phyloP scores from a whole-genome alignment of 306 rosid species.

The Cucurbita moschata region DNA sequence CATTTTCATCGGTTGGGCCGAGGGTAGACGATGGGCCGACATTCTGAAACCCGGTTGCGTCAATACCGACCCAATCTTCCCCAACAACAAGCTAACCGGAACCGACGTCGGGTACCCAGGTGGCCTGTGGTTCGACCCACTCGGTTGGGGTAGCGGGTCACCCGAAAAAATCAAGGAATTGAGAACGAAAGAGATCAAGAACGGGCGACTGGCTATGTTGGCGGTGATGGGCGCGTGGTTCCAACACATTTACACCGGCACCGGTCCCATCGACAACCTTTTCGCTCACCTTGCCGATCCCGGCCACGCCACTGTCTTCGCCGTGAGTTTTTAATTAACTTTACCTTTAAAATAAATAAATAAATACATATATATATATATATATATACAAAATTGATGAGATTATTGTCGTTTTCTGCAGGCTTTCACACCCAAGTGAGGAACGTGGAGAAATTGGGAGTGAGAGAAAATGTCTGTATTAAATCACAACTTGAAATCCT shows the following conservation, averaged over 20 bases:
- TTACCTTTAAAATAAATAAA: too few relatives aligned
- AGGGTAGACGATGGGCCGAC: slow-evolving; percentile 70
- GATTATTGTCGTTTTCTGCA: neutral
- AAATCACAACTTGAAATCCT: neutral
- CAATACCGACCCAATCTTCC: slow-evolving; percentile 66
- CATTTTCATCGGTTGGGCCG: slow-evolving; percentile 62
- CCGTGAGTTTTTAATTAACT: slow-evolving; percentile 22
- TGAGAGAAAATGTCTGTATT: neutral
- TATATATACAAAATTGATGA: neutral
- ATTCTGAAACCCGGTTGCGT: slow-evolving; percentile 54
- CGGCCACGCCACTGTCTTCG: slow-evolving; percentile 57
- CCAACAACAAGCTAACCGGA: slow-evolving; percentile 73
- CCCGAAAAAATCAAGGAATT: slow-evolving; percentile 58
- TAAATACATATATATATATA: too few relatives aligned
- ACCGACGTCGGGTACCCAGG: slow-evolving; percentile 67
- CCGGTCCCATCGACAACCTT: slow-evolving; percentile 74
- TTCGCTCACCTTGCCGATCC: slow-evolving; percentile 75
- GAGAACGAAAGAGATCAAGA: slow-evolving; percentile 70
- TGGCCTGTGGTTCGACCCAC: slow-evolving; percentile 64
- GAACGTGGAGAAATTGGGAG: neutral
- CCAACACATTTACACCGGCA: slow-evolving; percentile 61
- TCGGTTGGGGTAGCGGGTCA: slow-evolving; percentile 64
- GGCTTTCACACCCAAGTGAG: slow-evolving; percentile 68
- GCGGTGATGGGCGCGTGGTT: slow-evolving; percentile 79
- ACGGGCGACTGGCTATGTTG: slow-evolving; percentile 64